These are phyloP conservation scores for Aspergillus sp. DNA, from an alignment of 2,329 filamentous ascomycete species.

Conservation along the genomic window DNA sequence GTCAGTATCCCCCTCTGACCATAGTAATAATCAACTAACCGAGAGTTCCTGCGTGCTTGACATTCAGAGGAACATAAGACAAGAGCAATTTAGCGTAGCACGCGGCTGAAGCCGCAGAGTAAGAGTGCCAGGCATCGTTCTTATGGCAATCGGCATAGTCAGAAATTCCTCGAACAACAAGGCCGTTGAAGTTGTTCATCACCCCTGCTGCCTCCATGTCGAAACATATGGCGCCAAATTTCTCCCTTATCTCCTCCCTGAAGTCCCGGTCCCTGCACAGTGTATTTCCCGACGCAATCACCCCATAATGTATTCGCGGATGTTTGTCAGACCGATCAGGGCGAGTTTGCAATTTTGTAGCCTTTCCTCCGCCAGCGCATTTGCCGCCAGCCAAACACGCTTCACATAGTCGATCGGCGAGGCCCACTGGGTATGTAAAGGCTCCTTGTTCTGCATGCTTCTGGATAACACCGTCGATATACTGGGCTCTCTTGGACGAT, in stretches of 20 bases:
- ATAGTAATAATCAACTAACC: neutral
- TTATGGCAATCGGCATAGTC: neutral
- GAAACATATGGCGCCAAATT: neutral
- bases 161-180: neutral
- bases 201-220: neutral
- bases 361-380: neutral
- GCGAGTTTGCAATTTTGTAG: neutral
- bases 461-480: neutral
- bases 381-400: neutral
- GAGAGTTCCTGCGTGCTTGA: neutral
- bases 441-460: fast-evolving
- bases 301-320: neutral
- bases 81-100: neutral
- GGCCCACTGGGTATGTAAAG: neutral
- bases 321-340: neutral
- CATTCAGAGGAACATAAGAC: neutral
- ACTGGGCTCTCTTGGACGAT: neutral
- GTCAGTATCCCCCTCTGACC: too few relatives aligned
- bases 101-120: neutral
- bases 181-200: neutral
- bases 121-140: neutral
- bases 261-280: neutral
- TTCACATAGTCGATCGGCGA: neutral
- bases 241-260: neutral
- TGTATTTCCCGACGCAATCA: neutral